Base-by-base conservation (phyloP, 345 rosid genomes). In the Passiflora organensis region DNA sequence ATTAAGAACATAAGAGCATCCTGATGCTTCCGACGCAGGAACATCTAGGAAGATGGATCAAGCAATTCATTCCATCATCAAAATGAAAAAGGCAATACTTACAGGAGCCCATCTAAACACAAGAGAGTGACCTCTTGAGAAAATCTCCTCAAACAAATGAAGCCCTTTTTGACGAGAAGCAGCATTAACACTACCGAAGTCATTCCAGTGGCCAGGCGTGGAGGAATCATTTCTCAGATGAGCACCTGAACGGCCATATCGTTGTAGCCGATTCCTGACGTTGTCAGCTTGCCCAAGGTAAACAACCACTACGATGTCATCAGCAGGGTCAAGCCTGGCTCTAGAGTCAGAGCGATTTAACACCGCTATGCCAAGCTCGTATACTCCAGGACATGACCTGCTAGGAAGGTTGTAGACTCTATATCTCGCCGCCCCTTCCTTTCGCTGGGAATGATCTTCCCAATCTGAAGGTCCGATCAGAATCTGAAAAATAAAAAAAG, bases 281-380 rank as follows among this genome's bases (percentile, higher is more conserved):
- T 55, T 82, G 25, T 91, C 97, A 19, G 96, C 89, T 76, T 87
- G 83, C n/a, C 97, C 97, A 24, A 91, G 67, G 63, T 91, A 91
- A 6, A 69, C 83, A 56, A 72, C 87, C 37, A 77, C 76, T 16
- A 81, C 59, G 21, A n/a, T n/a, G n/a, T n/a, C n/a, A n/a, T 51
- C 69, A 28, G 68, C 69, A 0, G 73, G 68, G 43, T 71, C 73
- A 46, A 81, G 66, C 86, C 75, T 84, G 46, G 56, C 65, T 6
- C 55, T 17, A 14, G 46, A 76, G 32, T 64, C 77, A 16, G 62
- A 66, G 6, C 55, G 58, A 19, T 55, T 24, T 23, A 72, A 13
- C 28, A 75, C 62, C 3, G 69, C 69, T 13, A 82, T 51, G 6
- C 88, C 97, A 15, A 91, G 86, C 81, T 91, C 96, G 48, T 87